Percentiles rank a stretch among this genome's conserved stretches.
These are phyloP conservation scores for Pseudogymnoascus sp. DNA, from an alignment of 2,329 filamentous ascomycete species.

Conservation along the genomic window DNA sequence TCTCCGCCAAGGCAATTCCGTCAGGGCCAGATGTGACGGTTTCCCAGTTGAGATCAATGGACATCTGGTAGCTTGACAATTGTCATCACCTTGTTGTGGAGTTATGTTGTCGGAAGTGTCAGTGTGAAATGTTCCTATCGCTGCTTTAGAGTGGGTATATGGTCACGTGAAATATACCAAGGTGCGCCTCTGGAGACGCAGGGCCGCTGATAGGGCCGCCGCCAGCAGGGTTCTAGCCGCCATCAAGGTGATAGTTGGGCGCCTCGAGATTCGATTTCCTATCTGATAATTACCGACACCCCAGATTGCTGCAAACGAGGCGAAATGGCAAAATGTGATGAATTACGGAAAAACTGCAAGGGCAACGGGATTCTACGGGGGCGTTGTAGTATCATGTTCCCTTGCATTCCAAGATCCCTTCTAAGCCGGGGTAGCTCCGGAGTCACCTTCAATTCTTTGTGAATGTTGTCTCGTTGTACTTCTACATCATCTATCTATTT, in stretches of 20 bases:
- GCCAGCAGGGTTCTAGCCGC: not conserved
- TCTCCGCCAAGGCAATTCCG: conserved; percentile 74
- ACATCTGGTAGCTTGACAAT: conserved; percentile 53
- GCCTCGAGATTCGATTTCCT: not conserved
- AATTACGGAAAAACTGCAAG: not conserved
- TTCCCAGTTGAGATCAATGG: conserved; percentile 96
- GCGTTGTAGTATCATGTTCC: not conserved
- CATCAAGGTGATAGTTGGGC: not conserved
- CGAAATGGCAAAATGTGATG: not conserved
- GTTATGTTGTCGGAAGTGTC: conserved; percentile 11
- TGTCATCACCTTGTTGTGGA: conserved; percentile 7
- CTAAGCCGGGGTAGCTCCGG: conserved; percentile 1
- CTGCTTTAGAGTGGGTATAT: not conserved
- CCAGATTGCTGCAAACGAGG: not conserved
- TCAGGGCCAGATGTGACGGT: conserved; percentile 84
- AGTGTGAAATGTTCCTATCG: conserved; percentile 5
- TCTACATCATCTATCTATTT: not conserved
- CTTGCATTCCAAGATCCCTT: not conserved
- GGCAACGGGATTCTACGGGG: not conserved
- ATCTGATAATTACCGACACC: conserved; percentile 3
- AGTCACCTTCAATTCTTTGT: not conserved
- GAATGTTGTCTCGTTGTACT: conserved; percentile 3
- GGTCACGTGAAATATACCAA: conserved; percentile 1
- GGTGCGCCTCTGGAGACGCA: not conserved
- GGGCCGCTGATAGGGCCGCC: conserved; percentile 1